These are phyloP conservation scores for Aspergillus glaucus DNA, from an alignment of 2,329 filamentous ascomycete species.

Conservation along the genomic window DNA sequence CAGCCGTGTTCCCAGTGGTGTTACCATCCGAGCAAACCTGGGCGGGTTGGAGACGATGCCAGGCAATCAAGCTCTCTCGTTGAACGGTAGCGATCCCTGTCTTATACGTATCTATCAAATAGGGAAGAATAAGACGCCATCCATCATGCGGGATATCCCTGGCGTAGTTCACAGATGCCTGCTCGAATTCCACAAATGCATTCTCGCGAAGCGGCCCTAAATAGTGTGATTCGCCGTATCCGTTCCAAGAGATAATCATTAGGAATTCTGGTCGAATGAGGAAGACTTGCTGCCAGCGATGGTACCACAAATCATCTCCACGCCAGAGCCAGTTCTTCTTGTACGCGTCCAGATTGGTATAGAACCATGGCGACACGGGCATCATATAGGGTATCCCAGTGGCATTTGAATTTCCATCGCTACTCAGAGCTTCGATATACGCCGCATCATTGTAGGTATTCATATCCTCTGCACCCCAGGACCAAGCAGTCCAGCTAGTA, in stretches of 20 bases:
- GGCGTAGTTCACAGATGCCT: slow-evolving; percentile 38
- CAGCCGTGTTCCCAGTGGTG: slow-evolving; percentile 22
- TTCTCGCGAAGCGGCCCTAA: slow-evolving; percentile 45
- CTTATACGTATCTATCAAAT: slow-evolving; percentile 32
- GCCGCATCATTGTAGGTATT: slow-evolving; percentile 31
- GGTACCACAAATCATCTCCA: slow-evolving; percentile 55
- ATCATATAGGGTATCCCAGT: slow-evolving; percentile 44
- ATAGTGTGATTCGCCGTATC: slow-evolving; percentile 57
- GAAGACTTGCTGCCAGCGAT: slow-evolving; percentile 53
- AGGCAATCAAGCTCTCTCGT: slow-evolving; percentile 18
- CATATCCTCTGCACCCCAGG: slow-evolving; percentile 30
- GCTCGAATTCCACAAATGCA: slow-evolving; percentile 32
- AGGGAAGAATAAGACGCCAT: slow-evolving; percentile 29
- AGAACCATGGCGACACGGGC: slow-evolving; percentile 53
- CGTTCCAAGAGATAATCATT: slow-evolving; percentile 56
- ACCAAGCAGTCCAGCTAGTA: slow-evolving; percentile 42
- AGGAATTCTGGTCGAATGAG: slow-evolving; percentile 48
- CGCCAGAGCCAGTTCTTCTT: slow-evolving; percentile 59
- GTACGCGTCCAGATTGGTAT: slow-evolving; percentile 51
- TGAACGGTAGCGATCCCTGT: slow-evolving; percentile 18
- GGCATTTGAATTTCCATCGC: neutral
- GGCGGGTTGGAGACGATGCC: slow-evolving; percentile 19
- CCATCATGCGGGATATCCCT: slow-evolving; percentile 24
- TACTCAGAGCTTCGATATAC: slow-evolving; percentile 31
- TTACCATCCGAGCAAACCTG: slow-evolving; percentile 14